phyloP scores from a whole-genome alignment of 805 yeast genomes.

The Candida hispaniensis region DNA sequence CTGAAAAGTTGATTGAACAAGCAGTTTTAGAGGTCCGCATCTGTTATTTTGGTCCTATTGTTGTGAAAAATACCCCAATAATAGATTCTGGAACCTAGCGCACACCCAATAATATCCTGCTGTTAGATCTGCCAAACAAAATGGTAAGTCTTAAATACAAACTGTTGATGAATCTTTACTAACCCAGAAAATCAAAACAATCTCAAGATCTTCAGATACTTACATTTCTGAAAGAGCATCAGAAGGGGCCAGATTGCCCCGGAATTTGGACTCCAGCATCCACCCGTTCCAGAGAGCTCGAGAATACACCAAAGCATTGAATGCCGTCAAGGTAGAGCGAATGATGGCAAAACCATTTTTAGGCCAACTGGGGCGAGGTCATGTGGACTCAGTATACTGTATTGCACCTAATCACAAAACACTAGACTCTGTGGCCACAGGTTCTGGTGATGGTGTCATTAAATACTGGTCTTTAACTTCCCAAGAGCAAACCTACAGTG shows the following conservation, averaged over 20 bases:
- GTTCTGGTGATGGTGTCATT: slow-evolving; percentile 90
- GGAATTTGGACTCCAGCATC: slow-evolving; percentile 85
- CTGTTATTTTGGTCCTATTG: too few relatives aligned
- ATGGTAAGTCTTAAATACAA: slow-evolving; percentile 17
- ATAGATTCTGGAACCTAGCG: too few relatives aligned
- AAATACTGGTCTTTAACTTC: slow-evolving; percentile 89
- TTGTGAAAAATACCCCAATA: too few relatives aligned
- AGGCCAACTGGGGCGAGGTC: slow-evolving; percentile 91
- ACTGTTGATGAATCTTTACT: background rate
- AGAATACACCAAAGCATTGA: slow-evolving; percentile 88
- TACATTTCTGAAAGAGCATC: slow-evolving; percentile 88
- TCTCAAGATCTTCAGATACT: slow-evolving; percentile 79
- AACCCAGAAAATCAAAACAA: slow-evolving; percentile 67
- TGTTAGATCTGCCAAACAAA: too few relatives aligned
- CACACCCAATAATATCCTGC: too few relatives aligned
- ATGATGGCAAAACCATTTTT: slow-evolving; percentile 97
- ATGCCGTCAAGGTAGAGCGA: slow-evolving; percentile 89
- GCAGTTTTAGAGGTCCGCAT: too few relatives aligned
- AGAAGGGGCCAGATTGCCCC: slow-evolving; percentile 75
- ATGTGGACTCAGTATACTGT: slow-evolving; percentile 84
- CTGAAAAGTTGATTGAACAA: too few relatives aligned
- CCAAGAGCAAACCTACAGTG: slow-evolving; percentile 61
- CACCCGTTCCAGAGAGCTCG: slow-evolving; percentile 97
- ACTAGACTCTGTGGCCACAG: slow-evolving; percentile 72
- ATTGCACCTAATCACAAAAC: slow-evolving; percentile 67